Base-by-base conservation (phyloP, 352 stramenopile genomes). In the Phytophthora crassamura region DNA sequence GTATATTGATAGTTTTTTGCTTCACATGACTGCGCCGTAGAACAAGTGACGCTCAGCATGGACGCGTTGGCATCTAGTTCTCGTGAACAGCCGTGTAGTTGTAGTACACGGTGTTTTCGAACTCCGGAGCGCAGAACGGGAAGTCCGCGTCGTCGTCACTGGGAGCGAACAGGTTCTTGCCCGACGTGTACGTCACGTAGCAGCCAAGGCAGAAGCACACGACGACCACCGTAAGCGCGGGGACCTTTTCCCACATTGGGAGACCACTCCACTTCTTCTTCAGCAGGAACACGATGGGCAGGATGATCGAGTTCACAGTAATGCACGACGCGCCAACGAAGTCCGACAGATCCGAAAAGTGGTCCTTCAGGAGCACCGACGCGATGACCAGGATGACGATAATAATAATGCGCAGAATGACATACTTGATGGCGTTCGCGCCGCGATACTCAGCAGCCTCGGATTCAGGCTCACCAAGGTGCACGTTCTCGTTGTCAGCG, bases 251-350 rank as follows among this genome's bases (percentile, higher is more conserved):
- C 47, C 56, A 78, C n/a, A 78, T 55, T 1, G 70, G 65, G 3
- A 75, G 8, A 0, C 43, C 38, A 14, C 22, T 52, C 63, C 70
- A 79, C n/a, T 58, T 61, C 45, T 69, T 75, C 52, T 77, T 76
- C 25, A 79, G 22, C 6, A 77, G 70, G 53, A 77, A 84, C 4
- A 80, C 47, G 20, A 78, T 78, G 3, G 74, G 74, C 10, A 86
- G 20, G 9, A 86, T 25, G 50, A 86, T 86, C n/a, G 64, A 82
- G 50, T 73, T 79, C 22, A 77, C 40, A 15, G 69, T 80, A 38
- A 82, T 81, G 34, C 74, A 75, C 33, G 77, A 84, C 0, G 77
- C 58, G 5, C 75, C 75, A 5, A 58, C 64, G 30, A 86, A 86
- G 50, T 82, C 75, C 0, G 62, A 55, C 38, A 82, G 52, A 35